A percentile compares a stretch with the other conserved stretches of the same genome.
phyloP scores from a whole-genome alignment of 176 grass and related monocot genomes.

The Triticum aestivum region IWGSC_CS_RefSeq_v2.1 NC_057802.1:124170470-124170969 shows the following conservation, averaged over 20 bases:
- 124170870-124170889: not conserved
- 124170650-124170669: slow-evolving; percentile 65
- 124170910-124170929: not conserved
- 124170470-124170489: slow-evolving; percentile 88
- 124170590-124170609: slow-evolving; percentile 75
- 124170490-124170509: slow-evolving; percentile 84
- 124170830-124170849: not conserved
- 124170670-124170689: slow-evolving; percentile 91
- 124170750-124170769: slow-evolving; percentile 81
- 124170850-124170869: not conserved
- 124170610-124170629: slow-evolving; percentile 71
- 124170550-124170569: slow-evolving; percentile 84
- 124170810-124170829: slow-evolving; percentile 21
- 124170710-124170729: slow-evolving; percentile 80
- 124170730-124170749: slow-evolving; percentile 79
- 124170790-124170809: slow-evolving; percentile 78
- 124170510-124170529: slow-evolving; percentile 90
- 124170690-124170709: slow-evolving; percentile 91
- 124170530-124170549: slow-evolving; percentile 75
- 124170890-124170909: not conserved
- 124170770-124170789: slow-evolving; percentile 84
- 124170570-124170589: slow-evolving; percentile 73
- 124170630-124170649: slow-evolving; percentile 73
- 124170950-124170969: not conserved
- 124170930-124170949: not conserved